A percentile compares a stretch with the other conserved stretches of the same genome.
These are phyloP conservation scores for Trifolium repens DNA, from an alignment of 306 rosid genomes.

Conservation along the genomic window DNA sequence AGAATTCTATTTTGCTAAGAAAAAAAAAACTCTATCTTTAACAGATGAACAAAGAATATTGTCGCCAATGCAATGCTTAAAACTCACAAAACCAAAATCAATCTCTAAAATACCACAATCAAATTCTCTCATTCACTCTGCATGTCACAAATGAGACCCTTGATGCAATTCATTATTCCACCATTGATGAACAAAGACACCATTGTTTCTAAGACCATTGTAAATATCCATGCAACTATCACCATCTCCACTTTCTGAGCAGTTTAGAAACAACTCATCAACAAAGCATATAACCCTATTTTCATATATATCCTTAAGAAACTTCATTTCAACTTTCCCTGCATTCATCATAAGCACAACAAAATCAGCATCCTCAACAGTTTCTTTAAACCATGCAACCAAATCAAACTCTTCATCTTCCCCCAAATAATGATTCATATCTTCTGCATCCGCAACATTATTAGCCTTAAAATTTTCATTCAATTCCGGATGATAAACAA, in stretches of 20 bases:
- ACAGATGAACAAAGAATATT: background rate
- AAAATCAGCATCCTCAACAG: conserved; percentile 67
- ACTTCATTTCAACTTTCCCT: conserved; percentile 68
- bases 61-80: conserved; percentile 13
- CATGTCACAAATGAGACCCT: conserved; percentile 5
- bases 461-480: conserved; percentile 50
- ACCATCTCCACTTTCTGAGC: conserved; percentile 53
- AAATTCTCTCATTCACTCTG: background rate
- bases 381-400: conserved; percentile 83
- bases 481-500: conserved; percentile 86
- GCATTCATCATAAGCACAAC: conserved; percentile 90
- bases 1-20: conserved; percentile 28
- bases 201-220: conserved; percentile 66
- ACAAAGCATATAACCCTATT: conserved; percentile 76
- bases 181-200: conserved; percentile 94
- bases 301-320: conserved; percentile 65
- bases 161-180: conserved; percentile 51
- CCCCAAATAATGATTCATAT: background rate
- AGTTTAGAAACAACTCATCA: conserved; percentile 78
- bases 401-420: conserved; percentile 75
- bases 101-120: background rate
- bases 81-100: conserved; percentile 26
- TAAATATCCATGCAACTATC: conserved; percentile 67
- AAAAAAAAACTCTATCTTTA: conserved; percentile 23
- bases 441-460: background rate